Conservation (phyloP, 352 stramenopile genomes). For the Globisporangium orthogonon region DNA sequence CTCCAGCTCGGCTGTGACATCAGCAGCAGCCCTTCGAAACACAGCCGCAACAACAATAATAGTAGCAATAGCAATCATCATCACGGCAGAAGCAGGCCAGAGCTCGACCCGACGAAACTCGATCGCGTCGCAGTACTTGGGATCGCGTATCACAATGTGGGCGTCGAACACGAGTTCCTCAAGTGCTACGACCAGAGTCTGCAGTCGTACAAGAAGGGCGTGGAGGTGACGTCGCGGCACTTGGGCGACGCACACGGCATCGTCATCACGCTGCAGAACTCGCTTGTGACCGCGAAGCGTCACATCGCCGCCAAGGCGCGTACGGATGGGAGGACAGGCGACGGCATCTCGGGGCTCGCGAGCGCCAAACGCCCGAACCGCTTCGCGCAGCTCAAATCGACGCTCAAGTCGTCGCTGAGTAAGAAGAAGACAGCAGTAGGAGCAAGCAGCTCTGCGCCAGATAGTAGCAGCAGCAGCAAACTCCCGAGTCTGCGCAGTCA, state of each 20-base stretch:
- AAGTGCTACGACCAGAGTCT: conserved; percentile 89
- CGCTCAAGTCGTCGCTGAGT: conserved; percentile 29
- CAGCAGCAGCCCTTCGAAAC: conserved; percentile 11
- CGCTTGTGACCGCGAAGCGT: conserved; percentile 69
- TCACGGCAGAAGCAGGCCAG: neutral
- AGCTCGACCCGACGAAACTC: conserved; percentile 42
- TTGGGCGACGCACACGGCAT: conserved; percentile 89
- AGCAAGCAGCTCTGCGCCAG: neutral
- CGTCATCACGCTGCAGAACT: conserved; percentile 89
- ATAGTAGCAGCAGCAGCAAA: conserved; percentile 21
- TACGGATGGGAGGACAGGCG: conserved; percentile 36
- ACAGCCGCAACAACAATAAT: conserved; percentile 15
- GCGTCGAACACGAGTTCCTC: conserved; percentile 94
- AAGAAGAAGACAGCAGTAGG: conserved; percentile 23
- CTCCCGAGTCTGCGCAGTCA: conserved; percentile 5
- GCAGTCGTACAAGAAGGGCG: conserved; percentile 90
- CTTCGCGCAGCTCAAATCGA: conserved; percentile 28
- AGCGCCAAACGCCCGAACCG: conserved; percentile 16
- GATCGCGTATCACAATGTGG: conserved; percentile 95
- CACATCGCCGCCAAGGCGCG: conserved; percentile 44
- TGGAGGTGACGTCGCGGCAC: conserved; percentile 79
- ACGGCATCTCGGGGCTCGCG: conserved; percentile 38
- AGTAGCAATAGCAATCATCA: neutral
- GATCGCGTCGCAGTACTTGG: conserved; percentile 90
- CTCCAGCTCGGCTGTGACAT: conserved; percentile 41